These are phyloP conservation scores for Pythium apleroticum DNA, from an alignment of 352 stramenopile genomes.

Conservation along the genomic window DNA sequence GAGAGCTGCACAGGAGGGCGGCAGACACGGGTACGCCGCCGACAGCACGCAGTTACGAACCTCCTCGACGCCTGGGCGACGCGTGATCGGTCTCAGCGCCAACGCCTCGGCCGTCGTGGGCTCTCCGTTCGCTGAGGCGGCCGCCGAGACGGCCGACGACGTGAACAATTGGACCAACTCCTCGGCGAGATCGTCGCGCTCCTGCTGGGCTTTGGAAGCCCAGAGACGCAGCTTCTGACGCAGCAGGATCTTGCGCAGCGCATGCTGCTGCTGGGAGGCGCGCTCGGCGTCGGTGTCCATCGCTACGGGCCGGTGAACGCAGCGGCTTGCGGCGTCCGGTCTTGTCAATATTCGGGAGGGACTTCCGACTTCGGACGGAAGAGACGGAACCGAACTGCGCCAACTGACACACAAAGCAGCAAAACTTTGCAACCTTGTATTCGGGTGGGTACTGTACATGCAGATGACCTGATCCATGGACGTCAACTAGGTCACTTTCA, in stretches of 20 bases:
- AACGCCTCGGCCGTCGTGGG: constrained; percentile 14
- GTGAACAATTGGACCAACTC: constrained; percentile 65
- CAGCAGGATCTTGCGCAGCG: constrained; percentile 45
- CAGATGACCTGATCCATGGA: not conserved
- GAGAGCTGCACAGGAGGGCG: constrained; percentile 46
- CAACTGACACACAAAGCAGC: not conserved
- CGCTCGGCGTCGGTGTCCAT: constrained; percentile 13
- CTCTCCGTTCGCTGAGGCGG: constrained; percentile 6
- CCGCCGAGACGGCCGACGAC: constrained; percentile 31
- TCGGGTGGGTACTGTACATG: constrained; percentile 3
- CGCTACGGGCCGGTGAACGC: not conserved
- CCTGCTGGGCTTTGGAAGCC: constrained; percentile 55
- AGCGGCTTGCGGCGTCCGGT: not conserved
- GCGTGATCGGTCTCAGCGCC: constrained; percentile 50
- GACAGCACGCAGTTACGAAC: constrained; percentile 60
- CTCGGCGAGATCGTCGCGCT: constrained; percentile 50
- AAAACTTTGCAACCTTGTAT: constrained; percentile 12
- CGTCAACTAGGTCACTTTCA: not conserved
- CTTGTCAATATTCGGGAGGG: constrained; percentile 8
- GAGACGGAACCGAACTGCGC: constrained; percentile 9
- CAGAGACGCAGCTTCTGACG: constrained; percentile 54
- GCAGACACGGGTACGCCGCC: constrained; percentile 48
- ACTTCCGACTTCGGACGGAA: not conserved
- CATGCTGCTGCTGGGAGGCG: constrained; percentile 14
- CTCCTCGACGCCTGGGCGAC: constrained; percentile 73